These are phyloP conservation scores for Aquilaria yunnanensis DNA, from an alignment of 345 rosid genomes.

Conservation along the genomic window DNA sequence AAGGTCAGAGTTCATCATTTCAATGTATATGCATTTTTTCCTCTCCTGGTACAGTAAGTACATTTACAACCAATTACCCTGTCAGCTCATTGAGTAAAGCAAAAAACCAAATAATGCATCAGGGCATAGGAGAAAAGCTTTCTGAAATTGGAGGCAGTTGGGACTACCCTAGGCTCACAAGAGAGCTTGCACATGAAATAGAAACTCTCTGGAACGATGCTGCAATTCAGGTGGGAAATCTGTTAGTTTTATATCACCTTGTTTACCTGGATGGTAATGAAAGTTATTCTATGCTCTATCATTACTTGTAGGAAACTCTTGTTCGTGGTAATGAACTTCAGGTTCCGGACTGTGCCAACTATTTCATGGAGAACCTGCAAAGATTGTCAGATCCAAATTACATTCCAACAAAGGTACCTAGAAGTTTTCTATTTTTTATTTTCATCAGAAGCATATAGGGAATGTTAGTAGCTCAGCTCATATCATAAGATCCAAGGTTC, in stretches of 20 bases:
- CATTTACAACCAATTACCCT: neutral
- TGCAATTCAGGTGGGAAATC: slow-evolving; percentile 70
- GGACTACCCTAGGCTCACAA: slow-evolving; percentile 69
- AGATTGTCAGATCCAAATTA: slow-evolving; percentile 74
- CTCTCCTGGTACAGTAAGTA: slow-evolving; percentile 1
- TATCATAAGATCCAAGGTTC: neutral
- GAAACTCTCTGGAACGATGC: slow-evolving; percentile 89
- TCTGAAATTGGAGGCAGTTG: slow-evolving; percentile 78
- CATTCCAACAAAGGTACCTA: slow-evolving; percentile 83
- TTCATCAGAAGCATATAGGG: neutral
- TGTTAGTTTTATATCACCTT: neutral
- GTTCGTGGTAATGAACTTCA: slow-evolving; percentile 81
- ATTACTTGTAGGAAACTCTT: slow-evolving; percentile 65
- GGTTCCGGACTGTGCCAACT: slow-evolving; percentile 87
- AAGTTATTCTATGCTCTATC: slow-evolving; percentile 7
- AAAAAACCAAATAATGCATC: slow-evolving; percentile 16
- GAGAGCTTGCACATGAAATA: slow-evolving; percentile 67
- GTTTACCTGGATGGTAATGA: neutral
- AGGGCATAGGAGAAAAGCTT: slow-evolving; percentile 76
- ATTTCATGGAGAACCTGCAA: slow-evolving; percentile 91
- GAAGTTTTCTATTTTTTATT: neutral
- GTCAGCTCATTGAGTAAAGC: slow-evolving; percentile 8
- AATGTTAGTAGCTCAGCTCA: neutral
- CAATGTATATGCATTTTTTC: neutral
- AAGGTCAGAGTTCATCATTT: slow-evolving; percentile 45